Conservation (phyloP, 768 basidiomycete species). For the Psilocybe cubensis region DNA sequence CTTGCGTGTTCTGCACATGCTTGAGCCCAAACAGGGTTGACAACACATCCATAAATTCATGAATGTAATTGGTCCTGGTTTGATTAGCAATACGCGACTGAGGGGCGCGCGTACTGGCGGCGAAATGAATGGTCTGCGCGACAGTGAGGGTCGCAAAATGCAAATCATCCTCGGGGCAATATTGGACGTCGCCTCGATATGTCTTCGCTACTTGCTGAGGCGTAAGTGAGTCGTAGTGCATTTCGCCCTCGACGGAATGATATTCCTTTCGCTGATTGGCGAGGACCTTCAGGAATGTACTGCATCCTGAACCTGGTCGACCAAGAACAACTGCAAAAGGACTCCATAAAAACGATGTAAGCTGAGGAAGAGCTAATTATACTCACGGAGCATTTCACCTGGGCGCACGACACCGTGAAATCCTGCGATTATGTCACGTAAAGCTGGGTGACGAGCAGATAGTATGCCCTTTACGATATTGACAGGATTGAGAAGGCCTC, state of each 20-base stretch:
- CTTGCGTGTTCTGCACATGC: conserved; percentile 70
- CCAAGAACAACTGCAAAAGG: conserved; percentile 84
- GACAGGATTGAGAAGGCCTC: conserved; percentile 61
- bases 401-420: conserved; percentile 70
- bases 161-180: conserved; percentile 84
- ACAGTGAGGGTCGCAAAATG: conserved; percentile 88
- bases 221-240: conserved; percentile 77
- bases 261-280: conserved; percentile 77
- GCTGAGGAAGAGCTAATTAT: no score
- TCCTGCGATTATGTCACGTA: conserved; percentile 62
- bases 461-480: conserved; percentile 46
- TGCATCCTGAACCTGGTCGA: conserved; percentile 84
- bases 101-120: conserved; percentile 70
- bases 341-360: neutral
- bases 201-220: conserved; percentile 63
- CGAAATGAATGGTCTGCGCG: conserved; percentile 72
- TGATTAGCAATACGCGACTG: conserved; percentile 47
- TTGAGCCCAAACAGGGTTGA: conserved; percentile 76
- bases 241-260: conserved; percentile 66
- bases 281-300: conserved; percentile 80
- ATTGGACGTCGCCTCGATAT: conserved; percentile 81
- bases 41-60: conserved; percentile 56
- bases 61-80: conserved; percentile 45
- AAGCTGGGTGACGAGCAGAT: conserved; percentile 57
- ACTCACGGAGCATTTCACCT: conserved; percentile 80